Evolutionary conservation across 768 basidiomycete genomes (phyloP).

Genomic region (Xerocomus potaroensis): DNA sequence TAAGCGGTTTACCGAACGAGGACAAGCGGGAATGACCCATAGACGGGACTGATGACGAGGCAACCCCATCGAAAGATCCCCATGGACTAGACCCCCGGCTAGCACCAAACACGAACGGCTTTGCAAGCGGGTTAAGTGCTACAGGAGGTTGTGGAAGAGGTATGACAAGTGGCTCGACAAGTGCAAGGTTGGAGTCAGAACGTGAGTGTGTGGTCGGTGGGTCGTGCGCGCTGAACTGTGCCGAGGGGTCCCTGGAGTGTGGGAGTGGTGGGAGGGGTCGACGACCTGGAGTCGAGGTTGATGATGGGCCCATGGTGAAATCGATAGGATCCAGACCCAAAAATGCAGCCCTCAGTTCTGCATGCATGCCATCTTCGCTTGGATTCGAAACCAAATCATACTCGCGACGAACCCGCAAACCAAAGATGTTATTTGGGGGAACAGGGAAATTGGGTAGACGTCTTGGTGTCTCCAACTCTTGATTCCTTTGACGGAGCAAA

Average conservation of each 20-base stretch:
- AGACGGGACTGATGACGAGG: constrained; percentile 36
- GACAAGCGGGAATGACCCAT: constrained; percentile 36
- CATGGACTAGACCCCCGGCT: constrained; percentile 34
- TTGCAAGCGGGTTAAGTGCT: constrained; percentile 72
- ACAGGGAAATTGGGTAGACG: constrained; percentile 77
- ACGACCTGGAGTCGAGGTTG: constrained; percentile 38
- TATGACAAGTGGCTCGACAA: constrained; percentile 20
- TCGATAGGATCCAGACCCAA: constrained; percentile 40
- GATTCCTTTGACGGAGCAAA: constrained; percentile 43
- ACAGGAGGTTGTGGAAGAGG: constrained; percentile 17
- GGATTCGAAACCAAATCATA: constrained; percentile 84
- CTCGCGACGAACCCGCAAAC: constrained; percentile 40
- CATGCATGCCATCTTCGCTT: constrained; percentile 62
- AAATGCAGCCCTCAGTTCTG: constrained; percentile 38
- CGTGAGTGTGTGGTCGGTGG: constrained; percentile 65
- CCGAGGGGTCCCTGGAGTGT: constrained; percentile 63
- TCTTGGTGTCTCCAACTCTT: constrained; percentile 59
- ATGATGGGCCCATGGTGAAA: constrained; percentile 45
- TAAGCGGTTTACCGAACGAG: constrained; percentile 65
- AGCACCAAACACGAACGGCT: constrained; percentile 77
- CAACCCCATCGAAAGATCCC: constrained; percentile 25
- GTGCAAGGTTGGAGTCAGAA: constrained; percentile 39
- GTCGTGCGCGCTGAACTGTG: constrained; percentile 57
- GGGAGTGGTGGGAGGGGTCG: constrained; percentile 58
- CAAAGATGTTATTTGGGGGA: constrained; percentile 55